A percentile compares a stretch with the other conserved stretches of the same genome.
These are phyloP conservation scores for Mycena pura DNA, from an alignment of 768 basidiomycete genomes.

Conservation along the genomic window DNA sequence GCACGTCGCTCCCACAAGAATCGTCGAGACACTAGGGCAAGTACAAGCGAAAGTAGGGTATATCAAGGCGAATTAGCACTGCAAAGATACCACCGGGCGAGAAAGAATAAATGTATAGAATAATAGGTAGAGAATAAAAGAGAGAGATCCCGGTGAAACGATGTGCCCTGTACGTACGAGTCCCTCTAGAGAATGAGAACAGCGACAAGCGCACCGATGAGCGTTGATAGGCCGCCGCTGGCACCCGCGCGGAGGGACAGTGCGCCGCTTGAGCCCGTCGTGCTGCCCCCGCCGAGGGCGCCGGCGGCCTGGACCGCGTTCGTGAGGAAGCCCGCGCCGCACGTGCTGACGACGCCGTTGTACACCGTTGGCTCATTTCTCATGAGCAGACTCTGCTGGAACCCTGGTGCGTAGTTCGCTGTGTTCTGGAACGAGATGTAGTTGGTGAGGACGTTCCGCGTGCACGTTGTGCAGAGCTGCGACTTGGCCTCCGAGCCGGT, in stretches of 20 bases:
- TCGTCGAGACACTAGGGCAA: no score
- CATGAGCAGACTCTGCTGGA: conserved; percentile 69
- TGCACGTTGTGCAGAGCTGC: conserved; percentile 82
- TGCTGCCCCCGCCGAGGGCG: conserved; percentile 50
- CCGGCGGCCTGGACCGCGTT: conserved; percentile 75
- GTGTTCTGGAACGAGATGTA: conserved; percentile 81
- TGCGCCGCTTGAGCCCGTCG: conserved; percentile 33
- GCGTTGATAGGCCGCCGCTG: conserved; percentile 36
- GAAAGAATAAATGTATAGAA: background rate
- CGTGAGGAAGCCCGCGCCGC: conserved; percentile 74
- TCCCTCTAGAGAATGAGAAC: conserved; percentile 18
- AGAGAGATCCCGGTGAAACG: background rate
- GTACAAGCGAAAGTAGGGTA: no score
- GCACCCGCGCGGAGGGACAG: conserved; percentile 25
- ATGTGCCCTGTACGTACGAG: background rate
- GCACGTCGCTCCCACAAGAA: no score
- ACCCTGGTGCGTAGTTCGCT: conserved; percentile 78
- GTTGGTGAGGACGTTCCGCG: conserved; percentile 72
- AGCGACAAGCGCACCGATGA: conserved; percentile 39
- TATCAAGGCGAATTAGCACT: conserved; percentile 1
- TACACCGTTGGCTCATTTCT: conserved; percentile 72
- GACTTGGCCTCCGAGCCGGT: conserved; percentile 52
- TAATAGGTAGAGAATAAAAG: background rate
- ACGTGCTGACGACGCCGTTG: conserved; percentile 62
- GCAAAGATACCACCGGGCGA: no score